These are phyloP conservation scores for Eimeria maxima DNA, from an alignment of 169 alveolate species.

Conservation along the genomic window DNA sequence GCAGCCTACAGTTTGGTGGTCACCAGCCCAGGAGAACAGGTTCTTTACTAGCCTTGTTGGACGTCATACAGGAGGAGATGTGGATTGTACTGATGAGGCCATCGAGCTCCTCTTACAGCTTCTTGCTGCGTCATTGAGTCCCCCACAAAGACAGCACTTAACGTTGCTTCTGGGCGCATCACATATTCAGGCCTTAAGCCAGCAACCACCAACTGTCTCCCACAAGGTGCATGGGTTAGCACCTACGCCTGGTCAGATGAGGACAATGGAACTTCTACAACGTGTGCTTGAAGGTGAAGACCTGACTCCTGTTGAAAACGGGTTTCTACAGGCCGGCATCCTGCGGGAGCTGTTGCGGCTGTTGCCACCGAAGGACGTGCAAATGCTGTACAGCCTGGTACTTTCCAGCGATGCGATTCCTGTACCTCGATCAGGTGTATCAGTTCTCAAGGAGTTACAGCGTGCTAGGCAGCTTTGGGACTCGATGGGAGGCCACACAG, in stretches of 20 bases:
- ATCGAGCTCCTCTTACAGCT: constrained; percentile 5
- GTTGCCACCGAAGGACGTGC: constrained; percentile 22
- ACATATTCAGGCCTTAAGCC: neutral
- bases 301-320: neutral
- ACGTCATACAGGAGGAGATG: neutral
- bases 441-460: neutral
- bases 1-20: constrained; percentile 44
- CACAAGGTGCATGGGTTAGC: neutral
- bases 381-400: neutral
- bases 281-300: neutral
- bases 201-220: neutral
- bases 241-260: constrained; percentile 17
- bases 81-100: neutral
- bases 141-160: constrained; percentile 11
- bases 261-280: constrained; percentile 30
- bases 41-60: constrained; percentile 17
- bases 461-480: constrained; percentile 23
- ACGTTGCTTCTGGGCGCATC: neutral
- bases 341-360: constrained; percentile 1
- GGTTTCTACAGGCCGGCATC: constrained; percentile 36
- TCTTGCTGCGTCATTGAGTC: constrained; percentile 11
- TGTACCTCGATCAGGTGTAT: neutral
- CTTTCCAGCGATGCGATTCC: neutral
- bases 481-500: neutral
- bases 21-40: constrained; percentile 40